Base-by-base conservation (phyloP, 2,329 filamentous ascomycete species). In the Zasmidium angulare region DNA sequence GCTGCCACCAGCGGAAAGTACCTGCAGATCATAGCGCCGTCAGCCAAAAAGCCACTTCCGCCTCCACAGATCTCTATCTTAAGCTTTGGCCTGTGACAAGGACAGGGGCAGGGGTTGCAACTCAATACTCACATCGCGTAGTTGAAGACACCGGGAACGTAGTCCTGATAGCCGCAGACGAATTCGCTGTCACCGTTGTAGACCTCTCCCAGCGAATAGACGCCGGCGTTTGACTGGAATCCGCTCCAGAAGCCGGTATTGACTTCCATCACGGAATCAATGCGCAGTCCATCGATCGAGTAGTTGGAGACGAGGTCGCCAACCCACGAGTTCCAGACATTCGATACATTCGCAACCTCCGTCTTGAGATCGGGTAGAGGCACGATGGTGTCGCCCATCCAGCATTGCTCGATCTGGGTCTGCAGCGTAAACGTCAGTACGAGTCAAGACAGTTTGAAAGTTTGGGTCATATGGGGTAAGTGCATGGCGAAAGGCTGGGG, bases 331-430 rank as follows among this genome's bases (percentile, higher is more conserved):
- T 84, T 76, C 69, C 83, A 84, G 2, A 83, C 74, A 17, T 70
- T 69, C 23, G 79, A 77, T 10, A 89, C 81, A 1, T 72, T 71
- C 0, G 74, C 55, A 26, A 78, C 75, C 46, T 82, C 78, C 0
- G 87, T 89, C 57, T 84, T 76, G 12, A 89, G 71, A 63, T 90
- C 87, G 0, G 86, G 85, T 0, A 90, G 81, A 0, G 80, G 77
- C n/a, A 84, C 80, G 17, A 77, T 79, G n/a, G 75, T 76, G 59
- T 81, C 78, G 20, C 81, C 81, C 19, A 82, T 74, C 82, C 82
- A 84, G 75, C 86, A 89, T 54, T 72, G 61, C 55, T 75, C 69
- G 50, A 76, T 67, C 26, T 72, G 70, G 22, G 66, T 69, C 68
- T 75, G 63, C 17, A 4, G 17, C 12, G 40, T 24, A 55, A 50